Evolutionary conservation across 805 yeast genomes (phyloP), one percentile per base, ranked within the genome.

Genomic region (Candida tallmaniae): DNA sequence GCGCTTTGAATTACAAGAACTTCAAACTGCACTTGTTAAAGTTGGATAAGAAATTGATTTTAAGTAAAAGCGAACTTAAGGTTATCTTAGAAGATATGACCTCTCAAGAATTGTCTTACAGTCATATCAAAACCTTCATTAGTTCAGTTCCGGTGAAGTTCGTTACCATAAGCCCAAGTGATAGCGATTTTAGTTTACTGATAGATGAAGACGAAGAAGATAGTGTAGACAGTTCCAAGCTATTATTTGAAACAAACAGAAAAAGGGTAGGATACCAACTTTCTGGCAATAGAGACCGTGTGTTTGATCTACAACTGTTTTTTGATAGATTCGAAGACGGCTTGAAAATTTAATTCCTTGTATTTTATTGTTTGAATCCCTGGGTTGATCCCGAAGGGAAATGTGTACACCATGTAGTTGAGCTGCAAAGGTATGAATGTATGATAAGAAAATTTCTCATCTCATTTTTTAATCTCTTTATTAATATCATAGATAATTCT

Each of bases 171-270:
- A 34, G 34, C 23, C 27, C 32, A 14, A 43, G 38, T 28, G 47
- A 43, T 14, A 43, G 47, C 34, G 47, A 43, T 28, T 43, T 43
- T 18, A 43, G 47, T 27, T 38, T 43, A 20, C 27, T 39, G 5
- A 20, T 36, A 11, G 44, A 40, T 18, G 33, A 28, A 9, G 36
- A 32, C 17, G 34, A 31, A 5, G 34, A 23, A 14, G 39, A 36
- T 15, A 33, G 39, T 33, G 36, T 43, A n/a, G 47, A 43, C 29
- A 40, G 28, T 20, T 40, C 47, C 12, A 38, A 34, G 29, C 31
- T 40, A 12, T 32, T 40, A 7, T 43, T 43, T 27, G 47, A 43
- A 20, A 37, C 35, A 4, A 41, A 40, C 23, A 35, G 43, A 18
- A 21, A 35, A 8, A 40, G 36, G 20, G 36, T 43, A 1, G 36